A percentile compares a stretch with the other conserved stretches of the same genome.
Conservation (phyloP, 331 rosid species). For the Pyracantha coccinea region DNA sequence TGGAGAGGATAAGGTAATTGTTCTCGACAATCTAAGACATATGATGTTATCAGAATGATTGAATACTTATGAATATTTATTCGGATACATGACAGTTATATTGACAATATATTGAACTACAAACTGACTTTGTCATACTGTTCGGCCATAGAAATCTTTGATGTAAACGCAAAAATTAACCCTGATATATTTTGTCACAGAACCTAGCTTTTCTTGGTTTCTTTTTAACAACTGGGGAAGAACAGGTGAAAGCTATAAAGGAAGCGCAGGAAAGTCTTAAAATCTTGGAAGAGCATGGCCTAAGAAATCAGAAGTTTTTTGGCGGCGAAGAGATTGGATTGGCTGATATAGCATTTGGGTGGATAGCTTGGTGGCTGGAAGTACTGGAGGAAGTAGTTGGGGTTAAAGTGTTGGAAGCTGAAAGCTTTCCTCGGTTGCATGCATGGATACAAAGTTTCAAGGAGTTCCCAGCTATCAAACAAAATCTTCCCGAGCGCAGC, state of each 20-base stretch:
- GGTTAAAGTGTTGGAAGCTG: not conserved
- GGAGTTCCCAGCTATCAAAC: conserved; percentile 5
- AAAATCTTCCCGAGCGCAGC: not conserved
- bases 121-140: not conserved
- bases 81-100: too few species aligned
- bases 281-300: conserved; percentile 18
- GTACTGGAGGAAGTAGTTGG: conserved; percentile 4
- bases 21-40: too few species aligned
- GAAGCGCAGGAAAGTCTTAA: not conserved
- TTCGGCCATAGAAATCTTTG: not conserved
- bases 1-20: not conserved
- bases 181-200: not conserved
- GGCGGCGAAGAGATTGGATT: not conserved
- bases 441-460: conserved; percentile 18
- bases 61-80: too few species aligned
- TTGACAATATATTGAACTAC: too few species aligned
- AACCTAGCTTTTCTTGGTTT: not conserved
- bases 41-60: too few species aligned
- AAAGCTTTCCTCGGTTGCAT: conserved; percentile 10
- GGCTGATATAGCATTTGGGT: conserved; percentile 13
- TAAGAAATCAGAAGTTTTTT: conserved; percentile 4
- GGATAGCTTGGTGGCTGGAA: conserved; percentile 6
- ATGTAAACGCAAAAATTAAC: not conserved
- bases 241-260: conserved; percentile 1
- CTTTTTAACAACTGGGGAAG: conserved; percentile 2